Evolutionary conservation across 306 rosid species (phyloP), one percentile per base, ranked within the genome.

Genomic region (Cicer cuneatum): DNA sequence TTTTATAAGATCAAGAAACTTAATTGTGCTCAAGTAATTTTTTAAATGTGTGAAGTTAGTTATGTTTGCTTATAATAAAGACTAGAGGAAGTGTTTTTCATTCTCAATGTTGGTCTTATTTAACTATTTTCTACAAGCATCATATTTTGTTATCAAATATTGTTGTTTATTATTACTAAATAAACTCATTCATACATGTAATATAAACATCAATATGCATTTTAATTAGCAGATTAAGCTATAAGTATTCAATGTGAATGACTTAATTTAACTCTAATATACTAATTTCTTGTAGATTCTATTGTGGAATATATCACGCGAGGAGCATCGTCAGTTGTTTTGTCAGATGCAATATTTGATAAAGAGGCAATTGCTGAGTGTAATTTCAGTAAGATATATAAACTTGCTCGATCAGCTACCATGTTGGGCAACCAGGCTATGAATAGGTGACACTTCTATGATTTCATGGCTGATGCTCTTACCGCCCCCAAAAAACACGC

Each of bases 281-380:
- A 12, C 9, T 59, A 24, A 24, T 2, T 24, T 24, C 0, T 45
- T 85, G 72, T 77, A 93, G 98, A 88, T 69, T 81, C 87, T 47
- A 81, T 83, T 16, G 89, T 51, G 66, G 90, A 93, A 39, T 93
- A 93, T 70, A 89, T 93, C 61, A 49, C 53, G 40, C 69, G 72
- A 46, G 98, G 98, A 79, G 93, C 93, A 64, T 82, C 90, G 3
- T 42, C 98, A 1, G 98, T 93, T 74, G 93, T 90, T 69, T 75
- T 93, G 81, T 93, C 98, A 42, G 93, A 93, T 74, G 97, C 97
- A 12, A 90, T 93, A 82, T 93, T 90, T 83, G 83, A 89, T 78
- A 90, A 78, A 83, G 92, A 86, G 43, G 90, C 91, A 41, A 81
- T 90, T 77, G 71, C 38, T 9, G 73, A 72, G 66, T 52, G 72